Percentiles rank a stretch among this genome's conserved stretches.
phyloP scores from a whole-genome alignment of 306 rosid genomes.

The Vicia villosa region DNA sequence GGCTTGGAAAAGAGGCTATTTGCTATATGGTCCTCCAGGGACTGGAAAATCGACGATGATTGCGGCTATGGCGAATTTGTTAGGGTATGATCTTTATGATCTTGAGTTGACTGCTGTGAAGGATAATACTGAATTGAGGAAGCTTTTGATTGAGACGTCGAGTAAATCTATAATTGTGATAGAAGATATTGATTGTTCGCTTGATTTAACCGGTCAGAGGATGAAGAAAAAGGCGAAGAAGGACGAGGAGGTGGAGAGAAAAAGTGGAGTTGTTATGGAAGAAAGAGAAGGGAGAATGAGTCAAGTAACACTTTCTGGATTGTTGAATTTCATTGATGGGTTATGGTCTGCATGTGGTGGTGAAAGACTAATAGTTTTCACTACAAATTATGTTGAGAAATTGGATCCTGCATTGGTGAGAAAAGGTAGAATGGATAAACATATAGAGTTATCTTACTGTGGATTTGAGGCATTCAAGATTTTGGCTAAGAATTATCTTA shows the following conservation, averaged over 20 bases:
- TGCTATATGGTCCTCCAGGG: conserved; percentile 82
- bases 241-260: conserved; percentile 42
- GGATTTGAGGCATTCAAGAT: conserved; percentile 66
- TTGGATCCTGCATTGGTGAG: conserved; percentile 85
- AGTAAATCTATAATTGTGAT: conserved; percentile 71
- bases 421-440: conserved; percentile 89
- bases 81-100: conserved; percentile 76
- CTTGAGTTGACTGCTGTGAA: conserved; percentile 67
- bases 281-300: conserved; percentile 44
- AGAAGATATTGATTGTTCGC: conserved; percentile 82
- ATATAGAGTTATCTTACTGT: conserved; percentile 69
- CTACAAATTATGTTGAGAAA: conserved; percentile 77
- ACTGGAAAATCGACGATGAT: conserved; percentile 86
- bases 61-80: conserved; percentile 76
- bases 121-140: conserved; percentile 68
- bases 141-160: conserved; percentile 63
- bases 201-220: conserved; percentile 69
- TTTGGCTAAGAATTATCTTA: conserved; percentile 65
- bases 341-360: conserved; percentile 84
- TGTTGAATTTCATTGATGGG: conserved; percentile 81
- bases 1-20: conserved; percentile 84
- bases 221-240: conserved; percentile 44
- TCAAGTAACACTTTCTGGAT: conserved; percentile 72
- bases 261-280: conserved; percentile 22
- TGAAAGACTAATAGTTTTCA: conserved; percentile 74